Base-by-base conservation (phyloP, 352 stramenopile species). In the Phytophthora pluvialis region DNA sequence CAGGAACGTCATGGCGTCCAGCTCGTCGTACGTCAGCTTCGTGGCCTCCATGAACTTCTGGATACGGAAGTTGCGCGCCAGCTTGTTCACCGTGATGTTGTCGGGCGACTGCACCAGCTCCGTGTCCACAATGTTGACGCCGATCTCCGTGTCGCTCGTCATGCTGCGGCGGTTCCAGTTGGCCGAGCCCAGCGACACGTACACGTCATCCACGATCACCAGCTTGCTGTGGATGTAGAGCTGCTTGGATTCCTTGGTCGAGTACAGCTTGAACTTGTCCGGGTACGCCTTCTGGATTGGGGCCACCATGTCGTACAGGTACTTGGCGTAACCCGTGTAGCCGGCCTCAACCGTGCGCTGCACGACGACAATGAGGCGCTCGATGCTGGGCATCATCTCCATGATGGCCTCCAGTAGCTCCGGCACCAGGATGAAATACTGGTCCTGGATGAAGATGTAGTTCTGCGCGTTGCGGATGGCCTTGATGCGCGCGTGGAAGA, bases 151-250 rank as follows among this genome's bases (percentile, higher is more conserved):
- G 67, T 90, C 82, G 33, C 68, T 84, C 38, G 80, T 89, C 64
- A 92, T 88, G 50, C 84, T 96, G 32, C 93, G 86, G 48, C 96
- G 87, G 64, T 98, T 98, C 71, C 96, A 97, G 74, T 98, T 98
- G 50, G 88, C 80, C 35, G 87, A 97, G 10, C 92, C 90, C 48
- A 98, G 82, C 0, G 93, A 88, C 38, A 87, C 70, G 43, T 90
- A 88, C 45, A 90, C 81, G 56, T 98, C 92, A 66, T 98, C 93
- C 25, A 92, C 56, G 45, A 95, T 67, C 42, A 96, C 52, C 21
- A 93, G 48, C 42, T 95, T 94, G 39, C 73, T 81, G 67, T 97
- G 89, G 39, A 95, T 78, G 69, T 93, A 96, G 28, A 96, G 68
- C 12, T 77, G 32, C 42, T 71, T 74, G 3, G 57, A 33, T 40